Evolutionary conservation across 176 grass and related monocot genomes (phyloP).

Genomic region (Carex myosuroides): DNA sequence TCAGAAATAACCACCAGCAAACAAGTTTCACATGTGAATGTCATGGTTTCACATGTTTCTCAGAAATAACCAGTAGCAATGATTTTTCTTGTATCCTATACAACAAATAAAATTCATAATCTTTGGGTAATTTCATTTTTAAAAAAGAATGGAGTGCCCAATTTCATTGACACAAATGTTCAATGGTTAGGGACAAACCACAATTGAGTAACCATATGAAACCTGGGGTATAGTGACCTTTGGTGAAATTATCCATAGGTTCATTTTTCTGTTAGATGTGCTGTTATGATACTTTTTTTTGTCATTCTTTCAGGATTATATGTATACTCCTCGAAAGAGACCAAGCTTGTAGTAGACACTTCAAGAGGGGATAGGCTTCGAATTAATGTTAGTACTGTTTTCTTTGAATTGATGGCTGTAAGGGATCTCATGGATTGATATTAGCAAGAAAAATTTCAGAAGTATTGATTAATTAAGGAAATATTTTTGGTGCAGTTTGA

Average conservation of each 20-base stretch:
- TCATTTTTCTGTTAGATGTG: not conserved
- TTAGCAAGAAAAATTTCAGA: not conserved
- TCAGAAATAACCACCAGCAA: not conserved
- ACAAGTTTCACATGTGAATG: not conserved
- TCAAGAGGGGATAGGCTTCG: slow-evolving; percentile 94
- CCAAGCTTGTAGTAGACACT: slow-evolving; percentile 92
- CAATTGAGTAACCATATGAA: not conserved
- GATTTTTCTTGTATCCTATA: not conserved
- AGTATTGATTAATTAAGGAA: not conserved
- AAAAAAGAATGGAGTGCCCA: not conserved
- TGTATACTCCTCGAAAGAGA: slow-evolving; percentile 81
- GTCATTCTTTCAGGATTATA: slow-evolving; percentile 65
- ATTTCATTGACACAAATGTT: not conserved
- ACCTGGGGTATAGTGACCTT: not conserved
- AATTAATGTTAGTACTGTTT: slow-evolving; percentile 65
- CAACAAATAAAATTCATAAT: not conserved
- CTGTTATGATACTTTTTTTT: not conserved
- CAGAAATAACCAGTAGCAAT: not conserved
- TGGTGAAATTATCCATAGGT: not conserved
- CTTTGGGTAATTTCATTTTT: not conserved
- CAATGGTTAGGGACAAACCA: not conserved
- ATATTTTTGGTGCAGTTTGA: slow-evolving; percentile 82
- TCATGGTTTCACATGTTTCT: not conserved
- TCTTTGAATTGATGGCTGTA: not conserved
- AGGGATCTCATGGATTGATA: not conserved